Evolutionary conservation across 2,329 filamentous ascomycete genomes (phyloP).

Genomic region (Colletotrichum viniferum): DNA sequence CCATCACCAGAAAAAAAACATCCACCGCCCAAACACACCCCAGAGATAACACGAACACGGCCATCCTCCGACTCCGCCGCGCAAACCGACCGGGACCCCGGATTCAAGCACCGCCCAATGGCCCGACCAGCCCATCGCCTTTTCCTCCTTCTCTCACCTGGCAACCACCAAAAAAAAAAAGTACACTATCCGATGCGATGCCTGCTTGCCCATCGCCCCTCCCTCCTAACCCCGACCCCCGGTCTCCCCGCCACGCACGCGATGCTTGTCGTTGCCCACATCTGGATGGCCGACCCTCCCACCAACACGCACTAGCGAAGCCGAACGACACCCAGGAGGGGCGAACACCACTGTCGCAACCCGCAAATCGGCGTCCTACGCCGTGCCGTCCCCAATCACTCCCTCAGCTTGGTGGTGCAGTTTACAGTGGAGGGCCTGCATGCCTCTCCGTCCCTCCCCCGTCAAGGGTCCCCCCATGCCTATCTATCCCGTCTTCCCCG

Average conservation of each 20-base stretch:
- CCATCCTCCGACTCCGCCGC: neutral
- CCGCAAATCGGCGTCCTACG: neutral
- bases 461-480: neutral
- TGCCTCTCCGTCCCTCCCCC: neutral
- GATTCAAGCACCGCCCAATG: neutral
- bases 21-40: neutral
- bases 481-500: neutral
- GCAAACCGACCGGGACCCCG: slow-evolving; percentile 1
- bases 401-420: neutral
- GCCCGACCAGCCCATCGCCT: neutral
- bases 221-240: neutral
- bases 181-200: neutral
- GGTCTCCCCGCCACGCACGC: neutral
- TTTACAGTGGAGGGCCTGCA: neutral
- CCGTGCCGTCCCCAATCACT: neutral
- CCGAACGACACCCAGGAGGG: neutral
- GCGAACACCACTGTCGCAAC: neutral
- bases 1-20: neutral
- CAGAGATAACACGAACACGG: neutral
- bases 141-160: neutral
- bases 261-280: neutral
- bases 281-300: neutral
- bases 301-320: neutral
- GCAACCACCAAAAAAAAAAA: neutral
- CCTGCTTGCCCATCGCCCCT: neutral